Percentiles rank a stretch among this genome's conserved stretches.
These are phyloP conservation scores for Annona squamosa DNA, from an alignment of 164 flowering plant genomes.

Conservation along the genomic window DNA sequence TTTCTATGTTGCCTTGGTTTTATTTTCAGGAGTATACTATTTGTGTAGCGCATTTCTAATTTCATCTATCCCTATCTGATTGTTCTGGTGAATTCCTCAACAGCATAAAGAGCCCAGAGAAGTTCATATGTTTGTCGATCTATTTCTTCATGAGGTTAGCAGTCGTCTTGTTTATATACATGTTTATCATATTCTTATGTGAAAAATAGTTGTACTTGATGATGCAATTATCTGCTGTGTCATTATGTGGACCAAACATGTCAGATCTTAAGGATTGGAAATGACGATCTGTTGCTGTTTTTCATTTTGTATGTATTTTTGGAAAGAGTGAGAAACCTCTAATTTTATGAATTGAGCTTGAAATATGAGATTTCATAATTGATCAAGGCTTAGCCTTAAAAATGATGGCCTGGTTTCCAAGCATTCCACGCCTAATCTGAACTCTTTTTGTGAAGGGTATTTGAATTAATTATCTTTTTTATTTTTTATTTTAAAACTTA, in stretches of 20 bases:
- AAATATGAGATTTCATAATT: no score
- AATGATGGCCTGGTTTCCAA: background rate
- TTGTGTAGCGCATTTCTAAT: background rate
- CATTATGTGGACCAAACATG: background rate
- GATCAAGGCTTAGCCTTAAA: background rate
- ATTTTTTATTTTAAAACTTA: no score
- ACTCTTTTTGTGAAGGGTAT: background rate
- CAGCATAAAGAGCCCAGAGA: slow-evolving; percentile 99
- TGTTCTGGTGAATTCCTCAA: slow-evolving; percentile 12
- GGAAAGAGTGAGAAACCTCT: background rate
- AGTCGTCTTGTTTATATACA: background rate
- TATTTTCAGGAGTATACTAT: background rate
- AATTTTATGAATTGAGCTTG: background rate
- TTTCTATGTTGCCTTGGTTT: background rate
- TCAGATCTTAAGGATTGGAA: background rate
- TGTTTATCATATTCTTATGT: background rate
- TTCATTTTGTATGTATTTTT: background rate
- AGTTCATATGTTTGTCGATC: slow-evolving; percentile 98
- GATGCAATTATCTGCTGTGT: background rate
- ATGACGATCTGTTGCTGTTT: background rate
- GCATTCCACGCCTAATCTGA: background rate
- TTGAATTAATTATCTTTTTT: no score
- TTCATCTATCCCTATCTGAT: slow-evolving; percentile 10
- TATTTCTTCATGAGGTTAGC: slow-evolving; percentile 88
- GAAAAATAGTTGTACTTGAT: background rate